A percentile compares a stretch with the other conserved stretches of the same genome.
Evolutionary conservation across 306 rosid genomes (phyloP).

Genomic region (Argentina anserina): DNA sequence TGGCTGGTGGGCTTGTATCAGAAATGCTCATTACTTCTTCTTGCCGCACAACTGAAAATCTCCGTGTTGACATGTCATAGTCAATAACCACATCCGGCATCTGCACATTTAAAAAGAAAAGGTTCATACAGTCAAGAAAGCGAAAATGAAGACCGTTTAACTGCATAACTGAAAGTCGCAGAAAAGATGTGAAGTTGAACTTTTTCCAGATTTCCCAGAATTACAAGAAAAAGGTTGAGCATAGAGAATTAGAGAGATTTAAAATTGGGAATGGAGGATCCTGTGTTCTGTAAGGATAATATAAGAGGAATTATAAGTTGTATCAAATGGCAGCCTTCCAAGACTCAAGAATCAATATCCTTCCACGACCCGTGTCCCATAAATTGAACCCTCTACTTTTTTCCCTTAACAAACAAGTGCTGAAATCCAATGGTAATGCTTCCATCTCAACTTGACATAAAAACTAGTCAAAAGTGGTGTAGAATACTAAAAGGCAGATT

Average conservation of each 20-base stretch:
- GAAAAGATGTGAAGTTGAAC: neutral
- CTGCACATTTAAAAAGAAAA: conserved; percentile 37
- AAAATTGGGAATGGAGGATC: neutral
- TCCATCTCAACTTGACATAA: neutral
- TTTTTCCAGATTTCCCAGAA: neutral
- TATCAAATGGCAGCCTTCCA: neutral
- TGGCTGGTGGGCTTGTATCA: conserved; percentile 29
- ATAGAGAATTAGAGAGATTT: neutral
- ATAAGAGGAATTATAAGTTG: neutral
- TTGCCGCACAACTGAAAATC: conserved; percentile 67
- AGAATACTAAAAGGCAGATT: neutral
- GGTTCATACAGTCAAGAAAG: conserved; percentile 17
- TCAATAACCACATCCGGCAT: conserved; percentile 91
- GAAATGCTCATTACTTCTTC: conserved; percentile 59
- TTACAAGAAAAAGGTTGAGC: neutral
- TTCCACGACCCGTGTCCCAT: neutral
- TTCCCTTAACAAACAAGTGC: neutral
- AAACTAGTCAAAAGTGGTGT: neutral
- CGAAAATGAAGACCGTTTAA: neutral
- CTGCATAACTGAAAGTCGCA: neutral
- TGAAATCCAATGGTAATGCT: neutral
- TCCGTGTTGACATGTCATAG: conserved; percentile 69
- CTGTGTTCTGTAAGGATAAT: neutral
- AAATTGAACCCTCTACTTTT: neutral
- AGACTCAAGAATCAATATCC: neutral